Percentiles rank a stretch among this genome's conserved stretches.
phyloP scores from a whole-genome alignment of 2,329 filamentous ascomycete species.

The Gliomastix tumulicola region DNA sequence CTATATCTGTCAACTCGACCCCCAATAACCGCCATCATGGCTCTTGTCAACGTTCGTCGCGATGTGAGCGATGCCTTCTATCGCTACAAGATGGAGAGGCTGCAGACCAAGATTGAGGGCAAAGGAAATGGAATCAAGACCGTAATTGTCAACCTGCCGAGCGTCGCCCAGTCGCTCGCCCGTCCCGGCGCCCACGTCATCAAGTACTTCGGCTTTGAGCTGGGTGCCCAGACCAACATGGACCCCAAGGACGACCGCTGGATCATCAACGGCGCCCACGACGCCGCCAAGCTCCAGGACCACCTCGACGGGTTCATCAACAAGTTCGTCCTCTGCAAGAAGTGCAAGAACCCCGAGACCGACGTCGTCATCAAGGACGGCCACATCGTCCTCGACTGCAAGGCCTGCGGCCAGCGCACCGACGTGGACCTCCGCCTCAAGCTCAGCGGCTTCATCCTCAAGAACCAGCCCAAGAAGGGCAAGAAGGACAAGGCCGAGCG shows the following conservation, averaged over 20 bases:
- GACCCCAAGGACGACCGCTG: slow-evolving; percentile 96
- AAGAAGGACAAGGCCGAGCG: slow-evolving; percentile 95
- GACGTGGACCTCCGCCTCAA: slow-evolving; percentile 91
- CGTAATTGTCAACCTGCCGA: slow-evolving; percentile 94
- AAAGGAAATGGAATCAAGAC: slow-evolving; percentile 99
- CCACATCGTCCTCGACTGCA: slow-evolving; percentile 91
- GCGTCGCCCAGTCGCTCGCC: slow-evolving; percentile 84
- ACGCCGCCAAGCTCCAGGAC: slow-evolving; percentile 91
- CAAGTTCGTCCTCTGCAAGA: slow-evolving; percentile 98
- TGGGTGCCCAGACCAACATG: slow-evolving; percentile 97
- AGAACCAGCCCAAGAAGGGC: slow-evolving; percentile 87
- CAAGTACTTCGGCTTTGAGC: slow-evolving; percentile 99
- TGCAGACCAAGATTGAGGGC: slow-evolving; percentile 99
- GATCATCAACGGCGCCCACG: slow-evolving; percentile 99
- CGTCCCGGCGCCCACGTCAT: slow-evolving; percentile 93
- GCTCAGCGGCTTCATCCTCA: slow-evolving; percentile 94
- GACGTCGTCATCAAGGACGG: slow-evolving; percentile 93
- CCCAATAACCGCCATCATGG: slow-evolving; percentile 83
- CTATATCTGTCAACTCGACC: no score
- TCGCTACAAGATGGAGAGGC: slow-evolving; percentile 99
- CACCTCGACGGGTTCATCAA: slow-evolving; percentile 97
- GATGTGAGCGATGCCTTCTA: slow-evolving; percentile 99
- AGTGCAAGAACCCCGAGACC: slow-evolving; percentile 99
- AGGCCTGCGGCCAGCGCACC: slow-evolving; percentile 91
- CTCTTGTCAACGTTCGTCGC: slow-evolving; percentile 95